Percentiles rank a stretch among this genome's conserved stretches.
Evolutionary conservation across 352 stramenopile species (phyloP).

Genomic region (Plasmopara halstedii): DNA sequence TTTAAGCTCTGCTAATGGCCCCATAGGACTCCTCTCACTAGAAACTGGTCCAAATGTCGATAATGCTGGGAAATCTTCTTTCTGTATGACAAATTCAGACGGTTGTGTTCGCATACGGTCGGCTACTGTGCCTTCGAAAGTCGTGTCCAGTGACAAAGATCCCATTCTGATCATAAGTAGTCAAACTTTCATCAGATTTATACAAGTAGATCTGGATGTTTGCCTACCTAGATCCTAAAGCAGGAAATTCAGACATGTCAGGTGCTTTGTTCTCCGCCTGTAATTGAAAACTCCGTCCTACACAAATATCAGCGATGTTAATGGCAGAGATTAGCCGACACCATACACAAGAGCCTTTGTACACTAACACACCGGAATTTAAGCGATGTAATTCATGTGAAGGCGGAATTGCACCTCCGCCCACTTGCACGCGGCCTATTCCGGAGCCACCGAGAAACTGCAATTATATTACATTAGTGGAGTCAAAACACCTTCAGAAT

Average conservation of each 20-base stretch:
- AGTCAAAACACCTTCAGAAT: not conserved
- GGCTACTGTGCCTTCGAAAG: constrained; percentile 24
- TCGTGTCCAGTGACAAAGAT: constrained; percentile 46
- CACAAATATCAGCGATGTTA: not conserved
- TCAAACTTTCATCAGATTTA: not conserved
- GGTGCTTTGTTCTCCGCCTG: constrained; percentile 57
- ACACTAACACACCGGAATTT: constrained; percentile 35
- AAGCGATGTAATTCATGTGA: constrained; percentile 57
- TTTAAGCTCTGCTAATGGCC: constrained; percentile 41
- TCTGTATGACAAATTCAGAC: constrained; percentile 83
- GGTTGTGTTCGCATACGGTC: constrained; percentile 36
- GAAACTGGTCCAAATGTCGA: constrained; percentile 49
- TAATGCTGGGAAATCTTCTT: constrained; percentile 78
- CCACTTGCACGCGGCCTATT: constrained; percentile 24
- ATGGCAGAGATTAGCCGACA: constrained; percentile 17
- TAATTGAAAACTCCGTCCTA: constrained; percentile 47
- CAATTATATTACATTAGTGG: not conserved
- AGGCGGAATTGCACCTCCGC: constrained; percentile 17
- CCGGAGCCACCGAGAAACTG: constrained; percentile 45
- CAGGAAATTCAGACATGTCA: constrained; percentile 82
- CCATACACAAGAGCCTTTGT: not conserved
- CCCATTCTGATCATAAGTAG: constrained; percentile 34
- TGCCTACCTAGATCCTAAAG: constrained; percentile 46
- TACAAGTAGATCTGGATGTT: not conserved
- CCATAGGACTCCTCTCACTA: constrained; percentile 48